phyloP scores from a whole-genome alignment of 768 basidiomycete genomes.

The Suillus subluteus region DNA sequence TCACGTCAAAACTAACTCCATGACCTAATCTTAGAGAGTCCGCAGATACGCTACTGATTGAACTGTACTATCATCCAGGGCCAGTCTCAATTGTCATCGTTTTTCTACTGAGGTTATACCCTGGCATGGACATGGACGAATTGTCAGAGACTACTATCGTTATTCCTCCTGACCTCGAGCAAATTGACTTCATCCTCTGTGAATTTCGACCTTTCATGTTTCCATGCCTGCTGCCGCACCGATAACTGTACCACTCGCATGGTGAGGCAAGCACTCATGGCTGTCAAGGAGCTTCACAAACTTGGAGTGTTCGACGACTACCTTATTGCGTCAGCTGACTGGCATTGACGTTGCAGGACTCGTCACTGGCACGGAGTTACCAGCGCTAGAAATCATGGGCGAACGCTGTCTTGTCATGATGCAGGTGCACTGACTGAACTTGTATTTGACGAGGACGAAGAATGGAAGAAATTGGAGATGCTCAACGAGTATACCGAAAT shows the following conservation, averaged over 20 bases:
- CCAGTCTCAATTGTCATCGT: too few species aligned
- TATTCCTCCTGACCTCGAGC: constrained; percentile 47
- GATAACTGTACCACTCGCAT: constrained; percentile 51
- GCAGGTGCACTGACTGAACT: constrained; percentile 49
- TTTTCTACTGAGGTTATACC: too few species aligned
- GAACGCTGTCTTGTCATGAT: constrained; percentile 38
- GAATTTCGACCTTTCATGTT: constrained; percentile 41
- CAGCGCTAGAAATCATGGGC: constrained; percentile 46
- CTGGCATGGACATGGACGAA: constrained; percentile 33
- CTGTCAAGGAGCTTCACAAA: constrained; percentile 67
- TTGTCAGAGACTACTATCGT: constrained; percentile 23
- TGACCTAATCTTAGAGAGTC: too few species aligned
- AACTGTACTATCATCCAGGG: too few species aligned
- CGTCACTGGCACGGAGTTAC: constrained; percentile 65
- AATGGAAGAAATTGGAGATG: constrained; percentile 47
- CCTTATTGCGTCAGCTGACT: constrained; percentile 68
- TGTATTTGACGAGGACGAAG: constrained; percentile 51
- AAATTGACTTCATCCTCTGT: constrained; percentile 52
- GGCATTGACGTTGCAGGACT: constrained; percentile 59
- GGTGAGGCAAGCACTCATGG: constrained; percentile 74
- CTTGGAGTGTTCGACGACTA: constrained; percentile 84
- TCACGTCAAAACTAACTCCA: too few species aligned
- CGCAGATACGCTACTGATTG: too few species aligned
- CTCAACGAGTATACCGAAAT: constrained; percentile 70
- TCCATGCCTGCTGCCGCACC: constrained; percentile 35